These are phyloP conservation scores for Phylloporus arenicola DNA, from an alignment of 768 basidiomycete species.

Conservation along the genomic window DNA sequence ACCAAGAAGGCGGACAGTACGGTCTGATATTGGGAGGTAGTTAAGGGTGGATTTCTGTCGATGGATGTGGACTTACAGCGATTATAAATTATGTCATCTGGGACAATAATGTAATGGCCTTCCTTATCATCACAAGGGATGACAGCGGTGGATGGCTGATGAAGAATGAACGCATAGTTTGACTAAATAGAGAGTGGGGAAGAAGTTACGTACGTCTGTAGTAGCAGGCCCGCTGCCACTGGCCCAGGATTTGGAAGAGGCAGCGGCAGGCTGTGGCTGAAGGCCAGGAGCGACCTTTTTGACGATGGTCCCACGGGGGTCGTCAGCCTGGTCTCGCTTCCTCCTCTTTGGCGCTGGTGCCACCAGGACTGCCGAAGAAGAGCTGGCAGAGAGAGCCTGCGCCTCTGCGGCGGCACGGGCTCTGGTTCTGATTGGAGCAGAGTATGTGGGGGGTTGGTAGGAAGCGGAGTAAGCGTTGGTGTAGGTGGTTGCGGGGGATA, in stretches of 20 bases:
- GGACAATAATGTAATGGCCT: constrained; percentile 94
- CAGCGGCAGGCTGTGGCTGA: constrained; percentile 46
- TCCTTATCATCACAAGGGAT: constrained; percentile 94
- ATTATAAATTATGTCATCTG: constrained; percentile 81
- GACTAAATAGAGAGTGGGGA: constrained; percentile 4
- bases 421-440: constrained; percentile 75
- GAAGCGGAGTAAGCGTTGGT: constrained; percentile 70
- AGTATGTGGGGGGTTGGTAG: constrained; percentile 71
- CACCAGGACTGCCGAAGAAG: constrained; percentile 57
- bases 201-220: constrained; percentile 55
- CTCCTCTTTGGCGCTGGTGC: constrained; percentile 79
- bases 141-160: constrained; percentile 59
- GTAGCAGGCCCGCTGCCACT: constrained; percentile 58
- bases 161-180: constrained; percentile 21
- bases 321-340: constrained; percentile 71
- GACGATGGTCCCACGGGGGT: constrained; percentile 59
- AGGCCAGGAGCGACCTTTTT: constrained; percentile 55
- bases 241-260: constrained; percentile 60
- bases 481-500: constrained; percentile 69
- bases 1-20: constrained; percentile 83
- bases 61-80: constrained; percentile 56
- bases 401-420: constrained; percentile 85
- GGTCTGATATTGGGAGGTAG: constrained; percentile 51
- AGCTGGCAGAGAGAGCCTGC: constrained; percentile 62
- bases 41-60: constrained; percentile 6